These are phyloP conservation scores for Epichloe gansuensis DNA, from an alignment of 2,329 filamentous ascomycete genomes.

Conservation along the genomic window DNA sequence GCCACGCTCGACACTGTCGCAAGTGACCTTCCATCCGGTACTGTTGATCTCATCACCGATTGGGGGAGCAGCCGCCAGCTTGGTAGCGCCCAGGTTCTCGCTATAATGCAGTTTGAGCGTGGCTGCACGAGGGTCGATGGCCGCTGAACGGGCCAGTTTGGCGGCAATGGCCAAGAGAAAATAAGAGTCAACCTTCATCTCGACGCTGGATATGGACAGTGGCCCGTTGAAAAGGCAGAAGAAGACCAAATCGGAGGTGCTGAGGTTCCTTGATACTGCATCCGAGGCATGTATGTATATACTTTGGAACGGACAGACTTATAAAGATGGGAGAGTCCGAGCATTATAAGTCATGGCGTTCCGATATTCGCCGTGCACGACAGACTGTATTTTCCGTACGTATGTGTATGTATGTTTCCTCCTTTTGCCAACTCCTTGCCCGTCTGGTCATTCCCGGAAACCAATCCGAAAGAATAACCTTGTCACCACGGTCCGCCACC, in stretches of 20 bases:
- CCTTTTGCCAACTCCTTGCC: too few species aligned
- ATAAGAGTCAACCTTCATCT: background rate
- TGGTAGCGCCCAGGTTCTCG: background rate
- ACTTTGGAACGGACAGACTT: too few species aligned
- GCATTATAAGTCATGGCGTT: too few species aligned
- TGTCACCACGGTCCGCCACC: too few species aligned
- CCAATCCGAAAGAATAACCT: too few species aligned
- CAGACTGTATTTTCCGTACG: too few species aligned
- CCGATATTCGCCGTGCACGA: too few species aligned
- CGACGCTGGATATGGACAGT: background rate
- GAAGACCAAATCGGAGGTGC: background rate
- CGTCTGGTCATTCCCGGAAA: too few species aligned
- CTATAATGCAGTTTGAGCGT: constrained; percentile 1
- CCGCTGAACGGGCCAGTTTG: background rate
- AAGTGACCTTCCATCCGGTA: constrained; percentile 15
- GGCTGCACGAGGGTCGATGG: background rate
- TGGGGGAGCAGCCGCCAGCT: constrained; percentile 4
- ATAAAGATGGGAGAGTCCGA: too few species aligned
- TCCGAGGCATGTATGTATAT: too few species aligned
- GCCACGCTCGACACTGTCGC: constrained; percentile 16
- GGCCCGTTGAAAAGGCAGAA: background rate
- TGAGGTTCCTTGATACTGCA: too few species aligned
- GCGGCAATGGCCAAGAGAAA: background rate
- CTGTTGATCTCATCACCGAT: constrained; percentile 5
- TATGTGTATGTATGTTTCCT: too few species aligned